A percentile compares a stretch with the other conserved stretches of the same genome.
These are phyloP conservation scores for Parietaria judaica DNA, from an alignment of 306 rosid genomes.

Conservation along the genomic window DNA sequence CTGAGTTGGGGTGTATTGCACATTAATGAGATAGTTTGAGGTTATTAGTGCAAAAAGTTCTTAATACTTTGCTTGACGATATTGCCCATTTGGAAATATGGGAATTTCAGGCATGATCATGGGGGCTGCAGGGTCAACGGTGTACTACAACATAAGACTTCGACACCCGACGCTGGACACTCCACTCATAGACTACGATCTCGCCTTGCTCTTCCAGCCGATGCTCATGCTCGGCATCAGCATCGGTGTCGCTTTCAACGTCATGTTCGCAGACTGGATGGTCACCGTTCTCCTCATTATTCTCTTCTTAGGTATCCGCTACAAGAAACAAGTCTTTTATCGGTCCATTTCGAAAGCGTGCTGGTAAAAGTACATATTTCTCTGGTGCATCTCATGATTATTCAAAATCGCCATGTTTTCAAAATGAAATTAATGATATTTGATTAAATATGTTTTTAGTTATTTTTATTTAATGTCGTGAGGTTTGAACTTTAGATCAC, in stretches of 20 bases:
- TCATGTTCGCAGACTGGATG: slow-evolving; percentile 86
- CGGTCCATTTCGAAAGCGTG: too few relatives aligned
- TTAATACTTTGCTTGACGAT: not conserved
- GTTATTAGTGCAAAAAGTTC: too few relatives aligned
- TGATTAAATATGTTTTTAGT: too few relatives aligned
- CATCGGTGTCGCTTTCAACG: slow-evolving; percentile 74
- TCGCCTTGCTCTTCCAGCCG: slow-evolving; percentile 68
- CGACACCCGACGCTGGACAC: slow-evolving; percentile 68
- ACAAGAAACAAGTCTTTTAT: too few relatives aligned
- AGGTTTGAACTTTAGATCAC: too few relatives aligned
- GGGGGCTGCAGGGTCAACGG: slow-evolving; percentile 81
- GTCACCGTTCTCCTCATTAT: slow-evolving; percentile 64
- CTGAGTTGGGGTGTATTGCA: too few relatives aligned
- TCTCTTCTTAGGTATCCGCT: slow-evolving; percentile 47
- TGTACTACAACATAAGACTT: slow-evolving; percentile 55
- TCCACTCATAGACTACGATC: slow-evolving; percentile 66
- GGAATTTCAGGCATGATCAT: slow-evolving; percentile 61
- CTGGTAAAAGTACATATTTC: too few relatives aligned
- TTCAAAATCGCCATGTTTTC: too few relatives aligned
- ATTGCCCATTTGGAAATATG: not conserved
- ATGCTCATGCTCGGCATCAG: slow-evolving; percentile 76
- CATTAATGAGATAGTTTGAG: too few relatives aligned
- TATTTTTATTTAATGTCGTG: too few relatives aligned
- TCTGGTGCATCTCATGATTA: too few relatives aligned
- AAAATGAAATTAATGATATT: too few relatives aligned